These are phyloP conservation scores for Ceratorhiza oryzae-sativae DNA, from an alignment of 1,284 basidiomycete genomes.

Conservation along the genomic window DNA sequence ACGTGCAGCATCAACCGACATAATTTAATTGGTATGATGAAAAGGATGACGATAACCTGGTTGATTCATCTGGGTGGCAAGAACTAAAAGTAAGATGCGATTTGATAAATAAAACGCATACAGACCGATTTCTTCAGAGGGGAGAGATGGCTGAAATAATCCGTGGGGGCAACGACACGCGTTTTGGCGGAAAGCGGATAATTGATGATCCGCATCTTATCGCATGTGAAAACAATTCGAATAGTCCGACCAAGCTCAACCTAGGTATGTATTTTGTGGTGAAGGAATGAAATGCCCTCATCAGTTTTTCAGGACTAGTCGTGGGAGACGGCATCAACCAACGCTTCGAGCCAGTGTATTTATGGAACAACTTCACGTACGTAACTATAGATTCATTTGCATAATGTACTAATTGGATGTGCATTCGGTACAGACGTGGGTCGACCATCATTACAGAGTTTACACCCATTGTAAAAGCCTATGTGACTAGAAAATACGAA, in stretches of 20 bases:
- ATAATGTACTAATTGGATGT: no score
- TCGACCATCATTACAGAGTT: background rate
- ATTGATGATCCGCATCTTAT: background rate
- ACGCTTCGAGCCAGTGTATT: background rate
- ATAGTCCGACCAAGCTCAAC: background rate
- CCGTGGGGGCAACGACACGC: background rate
- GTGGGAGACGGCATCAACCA: background rate
- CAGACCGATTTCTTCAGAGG: background rate
- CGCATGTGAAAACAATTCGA: background rate
- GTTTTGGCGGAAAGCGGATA: background rate
- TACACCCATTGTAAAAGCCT: background rate
- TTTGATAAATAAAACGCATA: background rate
- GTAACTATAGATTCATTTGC: no score
- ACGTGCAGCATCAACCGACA: no score
- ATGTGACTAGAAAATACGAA: background rate
- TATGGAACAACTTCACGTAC: conserved; percentile 5
- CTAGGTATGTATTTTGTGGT: background rate
- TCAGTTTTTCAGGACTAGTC: background rate
- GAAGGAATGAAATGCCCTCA: background rate
- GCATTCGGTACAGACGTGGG: background rate
- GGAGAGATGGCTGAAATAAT: background rate
- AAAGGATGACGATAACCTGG: background rate
- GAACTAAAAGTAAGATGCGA: background rate
- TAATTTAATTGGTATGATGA: no score
- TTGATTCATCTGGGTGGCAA: background rate